phyloP scores from a whole-genome alignment of 148 eudicot species.

The Fagopyrum esculentum region DNA sequence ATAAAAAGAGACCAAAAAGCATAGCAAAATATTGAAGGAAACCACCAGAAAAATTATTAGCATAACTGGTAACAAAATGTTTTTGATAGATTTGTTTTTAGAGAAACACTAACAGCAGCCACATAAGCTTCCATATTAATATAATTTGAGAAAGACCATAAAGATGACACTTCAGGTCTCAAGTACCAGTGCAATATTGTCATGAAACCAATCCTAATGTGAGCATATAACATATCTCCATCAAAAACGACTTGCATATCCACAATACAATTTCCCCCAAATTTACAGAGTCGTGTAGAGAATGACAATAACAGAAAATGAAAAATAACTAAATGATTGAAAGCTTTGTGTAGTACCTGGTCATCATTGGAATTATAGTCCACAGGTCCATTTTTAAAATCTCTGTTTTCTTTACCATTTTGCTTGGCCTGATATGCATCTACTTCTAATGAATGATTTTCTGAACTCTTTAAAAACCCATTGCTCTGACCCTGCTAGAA shows the following conservation, averaged over 20 bases:
- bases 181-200: neutral
- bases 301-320: neutral
- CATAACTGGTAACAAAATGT: neutral
- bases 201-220: neutral
- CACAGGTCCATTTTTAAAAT: constrained; percentile 26
- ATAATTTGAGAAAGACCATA: neutral
- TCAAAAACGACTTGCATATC: neutral
- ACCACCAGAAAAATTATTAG: neutral
- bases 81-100: neutral
- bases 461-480: constrained; percentile 35
- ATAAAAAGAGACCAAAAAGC: neutral
- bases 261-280: neutral
- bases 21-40: neutral
- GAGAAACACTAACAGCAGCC: neutral
- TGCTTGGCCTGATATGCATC: constrained; percentile 24
- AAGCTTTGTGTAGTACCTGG: constrained; percentile 32
- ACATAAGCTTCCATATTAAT: neutral
- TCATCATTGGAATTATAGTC: constrained; percentile 69
- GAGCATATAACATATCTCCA: neutral
- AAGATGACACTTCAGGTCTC: neutral
- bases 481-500: constrained; percentile 56
- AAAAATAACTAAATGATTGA: neutral
- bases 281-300: neutral
- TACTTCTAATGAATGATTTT: constrained; percentile 29
- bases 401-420: constrained; percentile 20